A percentile compares a stretch with the other conserved stretches of the same genome.
Evolutionary conservation across 2,329 filamentous ascomycete species (phyloP).

Genomic region (Alternaria sp.): DNA sequence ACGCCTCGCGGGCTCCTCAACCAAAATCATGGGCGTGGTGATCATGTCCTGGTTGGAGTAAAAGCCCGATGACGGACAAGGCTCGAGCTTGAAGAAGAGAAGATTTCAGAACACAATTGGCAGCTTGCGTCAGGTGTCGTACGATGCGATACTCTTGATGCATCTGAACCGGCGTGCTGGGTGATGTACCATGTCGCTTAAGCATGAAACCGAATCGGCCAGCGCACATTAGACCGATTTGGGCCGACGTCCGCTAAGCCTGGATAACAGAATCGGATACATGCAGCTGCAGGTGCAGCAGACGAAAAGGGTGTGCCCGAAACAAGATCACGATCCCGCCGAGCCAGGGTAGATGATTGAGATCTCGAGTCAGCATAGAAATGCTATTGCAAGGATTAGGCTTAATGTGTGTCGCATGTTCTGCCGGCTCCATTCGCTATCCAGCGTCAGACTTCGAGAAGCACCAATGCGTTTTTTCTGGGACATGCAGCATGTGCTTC

Average conservation of each 20-base stretch:
- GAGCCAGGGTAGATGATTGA: constrained; percentile 5
- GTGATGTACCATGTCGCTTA: constrained; percentile 21
- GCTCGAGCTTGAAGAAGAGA: constrained; percentile 2
- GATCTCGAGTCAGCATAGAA: constrained; percentile 10
- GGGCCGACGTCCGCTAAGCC: constrained; percentile 10
- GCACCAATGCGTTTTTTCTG: constrained; percentile 2
- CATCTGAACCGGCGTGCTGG: constrained; percentile 12
- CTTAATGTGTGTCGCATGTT: constrained; percentile 4
- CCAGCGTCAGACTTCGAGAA: constrained; percentile 1
- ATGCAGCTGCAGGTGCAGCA: constrained; percentile 16
- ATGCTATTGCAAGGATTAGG: constrained; percentile 8
- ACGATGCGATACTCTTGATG: constrained; percentile 21
- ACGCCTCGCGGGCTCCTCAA: neutral
- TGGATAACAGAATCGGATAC: constrained; percentile 12
- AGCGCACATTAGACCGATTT: constrained; percentile 15
- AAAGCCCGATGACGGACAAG: constrained; percentile 2
- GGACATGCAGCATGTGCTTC: constrained; percentile 1
- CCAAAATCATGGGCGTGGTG: constrained; percentile 5
- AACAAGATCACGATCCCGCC: constrained; percentile 17
- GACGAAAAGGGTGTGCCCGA: constrained; percentile 15
- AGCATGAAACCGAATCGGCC: constrained; percentile 15
- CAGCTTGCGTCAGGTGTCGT: constrained; percentile 17
- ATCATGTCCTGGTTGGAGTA: constrained; percentile 10
- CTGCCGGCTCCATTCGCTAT: constrained; percentile 5
- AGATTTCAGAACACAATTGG: constrained; percentile 16